A percentile compares a stretch with the other conserved stretches of the same genome.
Conservation (phyloP, 1,139 yeast genomes). For the Yamadazyma atlantica region DNA sequence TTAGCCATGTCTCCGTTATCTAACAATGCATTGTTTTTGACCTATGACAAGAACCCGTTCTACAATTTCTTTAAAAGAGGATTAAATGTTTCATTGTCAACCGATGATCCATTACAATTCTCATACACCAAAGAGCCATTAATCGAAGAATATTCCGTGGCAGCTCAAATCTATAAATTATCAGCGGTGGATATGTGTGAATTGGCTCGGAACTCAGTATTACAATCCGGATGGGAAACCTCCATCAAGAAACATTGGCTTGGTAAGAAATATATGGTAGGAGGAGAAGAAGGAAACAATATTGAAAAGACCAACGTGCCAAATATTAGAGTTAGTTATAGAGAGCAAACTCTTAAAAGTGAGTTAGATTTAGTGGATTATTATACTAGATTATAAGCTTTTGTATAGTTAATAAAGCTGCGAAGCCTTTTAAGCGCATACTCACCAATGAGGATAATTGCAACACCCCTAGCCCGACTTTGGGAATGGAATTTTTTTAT, state of each 20-base stretch:
- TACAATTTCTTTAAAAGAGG: conserved; percentile 89
- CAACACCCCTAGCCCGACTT: no score
- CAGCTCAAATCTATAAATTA: conserved; percentile 93
- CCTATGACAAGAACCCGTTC: conserved; percentile 95
- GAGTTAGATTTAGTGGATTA: conserved; percentile 72
- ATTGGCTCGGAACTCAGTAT: conserved; percentile 79
- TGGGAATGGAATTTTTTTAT: no score
- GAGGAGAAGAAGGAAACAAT: conserved; percentile 78
- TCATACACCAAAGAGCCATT: conserved; percentile 97
- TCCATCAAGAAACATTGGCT: conserved; percentile 88
- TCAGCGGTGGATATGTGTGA: conserved; percentile 98
- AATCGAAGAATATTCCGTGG: conserved; percentile 95
- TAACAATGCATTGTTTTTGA: conserved; percentile 91
- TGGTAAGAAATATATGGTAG: conserved; percentile 62
- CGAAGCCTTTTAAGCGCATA: conserved; percentile 7
- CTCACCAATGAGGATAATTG: not conserved
- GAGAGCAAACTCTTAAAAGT: conserved; percentile 76
- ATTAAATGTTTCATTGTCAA: conserved; percentile 83
- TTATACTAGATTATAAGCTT: conserved; percentile 38
- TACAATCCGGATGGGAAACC: conserved; percentile 91
- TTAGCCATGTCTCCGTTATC: conserved; percentile 99
- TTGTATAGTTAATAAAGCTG: not conserved
- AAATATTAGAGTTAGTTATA: conserved; percentile 74
- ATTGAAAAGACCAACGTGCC: conserved; percentile 96
- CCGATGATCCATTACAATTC: conserved; percentile 77